These are phyloP conservation scores for Blastobotrys serpentis DNA, from an alignment of 1,139 yeast species.

Conservation along the genomic window DNA sequence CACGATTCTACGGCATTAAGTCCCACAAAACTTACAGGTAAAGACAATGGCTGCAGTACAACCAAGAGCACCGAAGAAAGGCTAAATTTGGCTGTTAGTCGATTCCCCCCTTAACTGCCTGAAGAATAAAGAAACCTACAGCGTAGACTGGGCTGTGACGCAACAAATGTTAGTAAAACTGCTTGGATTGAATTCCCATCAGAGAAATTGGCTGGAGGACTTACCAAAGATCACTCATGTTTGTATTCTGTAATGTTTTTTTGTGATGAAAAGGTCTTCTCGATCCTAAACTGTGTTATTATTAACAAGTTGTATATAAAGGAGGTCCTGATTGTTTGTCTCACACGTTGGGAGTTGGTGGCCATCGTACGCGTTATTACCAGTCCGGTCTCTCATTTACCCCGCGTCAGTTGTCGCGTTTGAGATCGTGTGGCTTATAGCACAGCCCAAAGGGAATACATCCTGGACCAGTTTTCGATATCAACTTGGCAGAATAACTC, in stretches of 20 bases:
- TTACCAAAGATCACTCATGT: slow-evolving; percentile 42
- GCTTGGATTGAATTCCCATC: too few species aligned
- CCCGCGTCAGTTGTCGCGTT: not conserved
- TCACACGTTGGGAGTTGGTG: not conserved
- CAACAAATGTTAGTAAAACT: slow-evolving; percentile 10
- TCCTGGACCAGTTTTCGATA: too few species aligned
- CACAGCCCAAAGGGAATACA: not conserved
- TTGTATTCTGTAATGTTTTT: slow-evolving; percentile 5
- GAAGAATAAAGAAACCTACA: slow-evolving; percentile 36
- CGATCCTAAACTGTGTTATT: too few species aligned
- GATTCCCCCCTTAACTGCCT: slow-evolving; percentile 8
- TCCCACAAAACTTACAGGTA: slow-evolving; percentile 56
- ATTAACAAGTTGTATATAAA: not conserved
- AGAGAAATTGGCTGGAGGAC: too few species aligned
- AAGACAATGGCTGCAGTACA: slow-evolving; percentile 98
- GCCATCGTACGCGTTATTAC: not conserved
- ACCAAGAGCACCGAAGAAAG: slow-evolving; percentile 97
- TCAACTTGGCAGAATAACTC: too few species aligned
- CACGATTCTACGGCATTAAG: not conserved
- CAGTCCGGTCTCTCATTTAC: not conserved
- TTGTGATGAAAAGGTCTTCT: not conserved
- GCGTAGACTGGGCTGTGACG: slow-evolving; percentile 67
- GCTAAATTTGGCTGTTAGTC: slow-evolving; percentile 40
- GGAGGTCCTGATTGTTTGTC: slow-evolving; percentile 7
- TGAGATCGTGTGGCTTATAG: not conserved